Evolutionary conservation across 129 eudicot species (phyloP).

Genomic region (Rutidosis leptorrhynchoides): DNA sequence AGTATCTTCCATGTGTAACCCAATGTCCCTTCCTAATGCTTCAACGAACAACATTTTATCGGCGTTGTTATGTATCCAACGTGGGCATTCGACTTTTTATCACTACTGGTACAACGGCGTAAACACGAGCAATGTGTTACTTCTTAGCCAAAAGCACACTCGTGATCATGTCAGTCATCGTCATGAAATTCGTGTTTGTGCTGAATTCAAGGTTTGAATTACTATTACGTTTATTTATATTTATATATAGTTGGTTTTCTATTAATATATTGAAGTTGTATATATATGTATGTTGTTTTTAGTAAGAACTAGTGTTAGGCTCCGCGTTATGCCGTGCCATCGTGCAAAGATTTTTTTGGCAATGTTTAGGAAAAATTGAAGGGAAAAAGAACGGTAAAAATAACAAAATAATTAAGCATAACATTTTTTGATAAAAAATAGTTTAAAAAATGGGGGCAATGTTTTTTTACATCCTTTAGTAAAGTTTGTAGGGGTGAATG

Average conservation of each 20-base stretch:
- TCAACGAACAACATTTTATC: slow-evolving; percentile 4
- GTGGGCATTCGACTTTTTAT: not conserved
- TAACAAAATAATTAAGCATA: too few species aligned
- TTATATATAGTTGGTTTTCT: not conserved
- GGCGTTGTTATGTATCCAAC: not conserved
- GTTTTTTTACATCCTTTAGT: too few species aligned
- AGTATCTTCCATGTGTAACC: slow-evolving; percentile 2
- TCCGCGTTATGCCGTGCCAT: too few species aligned
- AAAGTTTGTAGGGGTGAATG: too few species aligned
- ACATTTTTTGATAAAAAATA: too few species aligned
- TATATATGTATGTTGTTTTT: not conserved
- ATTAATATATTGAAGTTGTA: not conserved
- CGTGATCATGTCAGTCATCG: slow-evolving; percentile 15
- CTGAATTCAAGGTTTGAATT: slow-evolving; percentile 29
- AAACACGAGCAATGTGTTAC: slow-evolving; percentile 20
- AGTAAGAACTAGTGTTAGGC: too few species aligned
- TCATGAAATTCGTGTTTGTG: slow-evolving; percentile 21
- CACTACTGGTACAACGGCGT: slow-evolving; percentile 16
- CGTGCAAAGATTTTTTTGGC: too few species aligned
- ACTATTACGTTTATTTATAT: not conserved
- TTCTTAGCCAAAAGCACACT: not conserved
- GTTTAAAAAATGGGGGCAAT: too few species aligned
- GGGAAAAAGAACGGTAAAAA: too few species aligned
- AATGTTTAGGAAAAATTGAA: too few species aligned
- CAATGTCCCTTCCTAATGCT: slow-evolving; percentile 25